Conservation (phyloP, 83 land plant species). For the Picea abies region DNA sequence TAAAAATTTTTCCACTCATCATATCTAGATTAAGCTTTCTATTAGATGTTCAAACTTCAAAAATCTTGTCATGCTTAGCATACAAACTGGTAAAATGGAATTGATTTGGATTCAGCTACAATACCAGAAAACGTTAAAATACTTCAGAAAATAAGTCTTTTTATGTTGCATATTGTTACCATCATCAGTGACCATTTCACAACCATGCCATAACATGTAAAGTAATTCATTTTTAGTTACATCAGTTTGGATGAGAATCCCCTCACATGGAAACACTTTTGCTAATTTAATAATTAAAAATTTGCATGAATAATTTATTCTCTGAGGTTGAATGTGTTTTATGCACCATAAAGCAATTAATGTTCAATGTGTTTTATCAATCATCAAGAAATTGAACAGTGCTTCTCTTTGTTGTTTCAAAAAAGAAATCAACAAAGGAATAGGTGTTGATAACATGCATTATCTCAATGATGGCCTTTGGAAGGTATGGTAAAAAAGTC, state of each 20-base stretch:
- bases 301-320: not conserved
- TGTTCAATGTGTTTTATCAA: too few relatives aligned
- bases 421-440: constrained; percentile 49
- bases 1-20: too few relatives aligned
- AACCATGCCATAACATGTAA: not conserved
- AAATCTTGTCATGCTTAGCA: too few relatives aligned
- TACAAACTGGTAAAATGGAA: too few relatives aligned
- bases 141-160: too few relatives aligned
- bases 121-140: too few relatives aligned
- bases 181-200: not conserved
- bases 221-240: not conserved
- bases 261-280: not conserved
- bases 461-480: constrained; percentile 99
- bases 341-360: not conserved
- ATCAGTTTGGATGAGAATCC: not conserved
- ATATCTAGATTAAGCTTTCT: too few relatives aligned
- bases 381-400: not conserved
- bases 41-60: too few relatives aligned
- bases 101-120: too few relatives aligned
- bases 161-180: not conserved
- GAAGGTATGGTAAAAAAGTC: not conserved
- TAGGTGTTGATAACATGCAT: constrained; percentile 78
- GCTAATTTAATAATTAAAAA: not conserved
- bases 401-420: constrained; percentile 38
- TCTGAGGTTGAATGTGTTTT: not conserved